Evolutionary conservation across 2,329 filamentous ascomycete genomes (phyloP).

Genomic region (Ophiostoma sp.): DNA sequence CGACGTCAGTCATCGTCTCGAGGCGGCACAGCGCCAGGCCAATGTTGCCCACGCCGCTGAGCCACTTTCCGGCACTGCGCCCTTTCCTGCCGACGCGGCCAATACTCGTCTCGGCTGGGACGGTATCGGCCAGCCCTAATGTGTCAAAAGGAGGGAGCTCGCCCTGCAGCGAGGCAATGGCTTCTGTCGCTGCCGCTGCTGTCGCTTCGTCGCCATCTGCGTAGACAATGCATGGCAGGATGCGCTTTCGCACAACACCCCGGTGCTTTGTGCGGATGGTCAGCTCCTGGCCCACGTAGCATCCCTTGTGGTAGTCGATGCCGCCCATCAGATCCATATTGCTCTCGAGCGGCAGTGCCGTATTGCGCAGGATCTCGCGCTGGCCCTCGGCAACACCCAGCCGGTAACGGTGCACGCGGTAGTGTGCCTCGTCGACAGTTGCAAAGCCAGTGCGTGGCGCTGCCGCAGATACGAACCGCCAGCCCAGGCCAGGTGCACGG

Average conservation of each 20-base stretch:
- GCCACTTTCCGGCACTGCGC: constrained; percentile 73
- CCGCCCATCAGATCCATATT: constrained; percentile 83
- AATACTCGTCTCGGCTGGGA: constrained; percentile 46
- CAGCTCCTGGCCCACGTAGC: constrained; percentile 93
- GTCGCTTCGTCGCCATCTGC: constrained; percentile 35
- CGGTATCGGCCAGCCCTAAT: constrained; percentile 32
- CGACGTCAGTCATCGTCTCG: constrained; percentile 82
- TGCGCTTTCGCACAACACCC: constrained; percentile 84
- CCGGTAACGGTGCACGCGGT: constrained; percentile 71
- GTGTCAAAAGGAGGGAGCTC: constrained; percentile 14
- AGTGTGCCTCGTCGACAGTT: constrained; percentile 46
- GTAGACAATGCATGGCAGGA: constrained; percentile 76
- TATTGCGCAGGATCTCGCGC: constrained; percentile 64
- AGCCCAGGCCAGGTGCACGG: constrained; percentile 52
- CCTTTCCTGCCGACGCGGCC: constrained; percentile 50
- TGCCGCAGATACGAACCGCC: constrained; percentile 39
- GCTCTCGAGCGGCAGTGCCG: constrained; percentile 75
- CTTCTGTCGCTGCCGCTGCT: constrained; percentile 31
- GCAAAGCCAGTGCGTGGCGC: constrained; percentile 3
- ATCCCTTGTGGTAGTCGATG: constrained; percentile 92
- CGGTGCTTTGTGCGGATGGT: constrained; percentile 94
- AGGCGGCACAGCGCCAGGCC: constrained; percentile 81
- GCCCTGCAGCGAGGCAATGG: constrained; percentile 44
- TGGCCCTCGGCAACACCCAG: constrained; percentile 82
- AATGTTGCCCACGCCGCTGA: constrained; percentile 70